A percentile compares a stretch with the other conserved stretches of the same genome.
These are phyloP conservation scores for Zarea fungicola DNA, from an alignment of 2,329 filamentous ascomycete species.

Conservation along the genomic window DNA sequence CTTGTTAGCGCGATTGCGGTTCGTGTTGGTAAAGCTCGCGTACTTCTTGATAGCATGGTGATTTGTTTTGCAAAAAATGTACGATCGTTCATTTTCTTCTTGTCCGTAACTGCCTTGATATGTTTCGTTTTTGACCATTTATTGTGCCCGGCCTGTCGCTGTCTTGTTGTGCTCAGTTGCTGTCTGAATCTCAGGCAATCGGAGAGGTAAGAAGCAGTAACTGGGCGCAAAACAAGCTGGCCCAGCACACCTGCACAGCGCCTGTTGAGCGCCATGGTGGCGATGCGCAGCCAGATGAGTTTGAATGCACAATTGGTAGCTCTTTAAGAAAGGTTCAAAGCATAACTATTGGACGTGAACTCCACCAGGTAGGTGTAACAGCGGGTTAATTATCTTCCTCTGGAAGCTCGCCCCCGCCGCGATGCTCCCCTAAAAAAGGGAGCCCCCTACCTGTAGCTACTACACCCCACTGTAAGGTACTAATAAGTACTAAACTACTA, in stretches of 20 bases:
- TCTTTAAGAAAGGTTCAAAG: background rate
- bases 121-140: slow-evolving; percentile 97
- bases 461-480: too few relatives aligned
- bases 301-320: background rate
- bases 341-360: background rate
- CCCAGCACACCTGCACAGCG: background rate
- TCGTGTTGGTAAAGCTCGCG: slow-evolving; percentile 18
- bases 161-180: slow-evolving; percentile 40
- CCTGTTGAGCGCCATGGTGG: background rate
- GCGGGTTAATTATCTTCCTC: slow-evolving; percentile 29
- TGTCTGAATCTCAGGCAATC: slow-evolving; percentile 46
- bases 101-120: slow-evolving; percentile 84
- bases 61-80: slow-evolving; percentile 66
- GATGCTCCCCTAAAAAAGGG: background rate
- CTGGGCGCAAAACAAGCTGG: background rate
- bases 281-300: too few relatives aligned
- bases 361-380: background rate
- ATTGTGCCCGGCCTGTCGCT: slow-evolving; percentile 66
- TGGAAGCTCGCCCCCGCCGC: background rate
- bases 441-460: too few relatives aligned
- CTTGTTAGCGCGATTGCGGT: slow-evolving; percentile 3
- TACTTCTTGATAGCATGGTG: slow-evolving; percentile 68
- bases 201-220: background rate
- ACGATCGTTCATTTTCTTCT: slow-evolving; percentile 68
- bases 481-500: too few relatives aligned